These are phyloP conservation scores for Trichoderma hamatum DNA, from an alignment of 2,329 filamentous ascomycete genomes.

Conservation along the genomic window DNA sequence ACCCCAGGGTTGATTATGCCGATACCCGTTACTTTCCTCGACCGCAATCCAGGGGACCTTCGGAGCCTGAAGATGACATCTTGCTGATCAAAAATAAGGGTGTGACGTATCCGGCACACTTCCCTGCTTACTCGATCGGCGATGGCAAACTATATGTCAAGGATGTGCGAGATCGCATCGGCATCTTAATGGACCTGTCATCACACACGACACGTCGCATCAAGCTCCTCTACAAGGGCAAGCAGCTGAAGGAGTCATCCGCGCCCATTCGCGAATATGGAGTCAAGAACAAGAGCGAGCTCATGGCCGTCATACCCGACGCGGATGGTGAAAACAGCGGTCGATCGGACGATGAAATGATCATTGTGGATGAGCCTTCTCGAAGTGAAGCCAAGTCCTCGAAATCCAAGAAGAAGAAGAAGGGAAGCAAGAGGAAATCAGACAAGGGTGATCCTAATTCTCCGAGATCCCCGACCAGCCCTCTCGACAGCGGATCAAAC, in stretches of 20 bases:
- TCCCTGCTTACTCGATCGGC: conserved; percentile 74
- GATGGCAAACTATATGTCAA: conserved; percentile 70
- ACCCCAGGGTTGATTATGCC: conserved; percentile 43
- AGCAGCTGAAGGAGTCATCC: conserved; percentile 66
- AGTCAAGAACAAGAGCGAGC: conserved; percentile 62
- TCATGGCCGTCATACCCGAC: conserved; percentile 54
- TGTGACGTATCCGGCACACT: conserved; percentile 68
- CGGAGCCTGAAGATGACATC: conserved; percentile 65
- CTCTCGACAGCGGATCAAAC: conserved; percentile 49
- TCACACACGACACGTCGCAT: conserved; percentile 56
- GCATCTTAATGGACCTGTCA: conserved; percentile 65
- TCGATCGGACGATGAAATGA: conserved; percentile 48
- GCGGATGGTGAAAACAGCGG: conserved; percentile 39
- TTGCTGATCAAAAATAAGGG: conserved; percentile 70
- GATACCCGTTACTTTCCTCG: conserved; percentile 47
- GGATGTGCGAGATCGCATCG: conserved; percentile 69
- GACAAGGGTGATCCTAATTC: conserved; percentile 42
- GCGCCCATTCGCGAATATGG: conserved; percentile 62
- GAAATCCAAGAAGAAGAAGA: conserved; percentile 43
- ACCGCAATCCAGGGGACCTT: conserved; percentile 40
- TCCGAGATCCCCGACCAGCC: conserved; percentile 48
- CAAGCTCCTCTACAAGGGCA: conserved; percentile 74
- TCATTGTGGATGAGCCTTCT: conserved; percentile 51
- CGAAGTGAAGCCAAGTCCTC: conserved; percentile 40
- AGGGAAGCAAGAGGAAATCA: conserved; percentile 49